phyloP scores from a whole-genome alignment of 805 yeast species.

The Dipodascus geniculatus region DNA sequence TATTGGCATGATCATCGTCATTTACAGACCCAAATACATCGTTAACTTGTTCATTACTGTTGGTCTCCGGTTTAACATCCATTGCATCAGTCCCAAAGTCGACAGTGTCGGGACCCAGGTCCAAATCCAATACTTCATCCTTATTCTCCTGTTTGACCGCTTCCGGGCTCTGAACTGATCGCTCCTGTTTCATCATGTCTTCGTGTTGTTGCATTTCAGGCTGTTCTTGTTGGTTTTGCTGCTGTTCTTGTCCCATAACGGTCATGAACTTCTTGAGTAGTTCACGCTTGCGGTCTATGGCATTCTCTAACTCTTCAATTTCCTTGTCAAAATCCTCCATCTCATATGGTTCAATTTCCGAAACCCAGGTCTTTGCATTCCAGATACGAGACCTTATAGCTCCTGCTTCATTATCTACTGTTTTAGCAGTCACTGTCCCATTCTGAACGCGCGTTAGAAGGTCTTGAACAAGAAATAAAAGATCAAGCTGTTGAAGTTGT shows the following conservation, averaged over 20 bases:
- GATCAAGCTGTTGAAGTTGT: slow-evolving; percentile 16
- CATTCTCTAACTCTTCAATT: slow-evolving; percentile 7
- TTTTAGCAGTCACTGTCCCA: slow-evolving; percentile 18
- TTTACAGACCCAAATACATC: neutral
- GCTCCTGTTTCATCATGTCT: too few relatives aligned
- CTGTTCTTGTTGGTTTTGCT: too few relatives aligned
- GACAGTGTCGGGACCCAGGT: neutral
- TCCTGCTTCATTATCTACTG: slow-evolving; percentile 22
- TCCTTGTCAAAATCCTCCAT: slow-evolving; percentile 7
- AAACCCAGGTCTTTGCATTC: slow-evolving; percentile 13
- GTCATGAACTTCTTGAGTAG: slow-evolving; percentile 8
- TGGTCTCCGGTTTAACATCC: neutral
- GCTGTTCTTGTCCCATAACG: slow-evolving; percentile 8
- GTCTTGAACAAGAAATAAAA: slow-evolving; percentile 18
- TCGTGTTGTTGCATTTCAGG: too few relatives aligned
- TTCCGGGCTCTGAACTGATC: neutral
- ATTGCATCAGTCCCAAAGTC: neutral
- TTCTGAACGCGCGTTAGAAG: slow-evolving; percentile 13
- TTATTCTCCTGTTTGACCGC: neutral
- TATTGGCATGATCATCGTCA: neutral
- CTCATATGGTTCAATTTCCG: slow-evolving; percentile 14
- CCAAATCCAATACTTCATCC: neutral
- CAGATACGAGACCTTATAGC: slow-evolving; percentile 17
- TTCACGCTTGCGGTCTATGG: slow-evolving; percentile 3
- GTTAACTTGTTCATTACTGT: neutral